A percentile compares a stretch with the other conserved stretches of the same genome.
Conservation (phyloP, 2,329 filamentous ascomycete species). For the Proliferodiscus dingleyae region DNA sequence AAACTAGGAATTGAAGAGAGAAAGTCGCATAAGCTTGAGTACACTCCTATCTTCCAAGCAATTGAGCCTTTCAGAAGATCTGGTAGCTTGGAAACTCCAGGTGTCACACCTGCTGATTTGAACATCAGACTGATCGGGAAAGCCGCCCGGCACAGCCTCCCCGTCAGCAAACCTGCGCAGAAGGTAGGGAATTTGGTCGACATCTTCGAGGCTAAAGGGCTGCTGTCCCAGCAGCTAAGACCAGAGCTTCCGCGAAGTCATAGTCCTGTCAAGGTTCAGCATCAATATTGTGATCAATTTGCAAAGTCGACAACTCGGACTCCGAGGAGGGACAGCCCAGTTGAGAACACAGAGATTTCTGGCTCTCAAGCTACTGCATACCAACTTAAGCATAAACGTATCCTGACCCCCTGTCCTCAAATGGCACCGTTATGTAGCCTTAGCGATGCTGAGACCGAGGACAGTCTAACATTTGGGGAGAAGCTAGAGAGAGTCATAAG, state of each 20-base stretch:
- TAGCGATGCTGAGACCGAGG: conserved; percentile 12
- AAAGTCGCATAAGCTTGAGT: background rate
- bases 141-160: conserved; percentile 7
- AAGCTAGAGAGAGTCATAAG: conserved; percentile 1
- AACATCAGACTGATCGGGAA: conserved; percentile 12
- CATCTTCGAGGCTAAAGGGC: conserved; percentile 19
- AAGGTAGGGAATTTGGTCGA: conserved; percentile 18
- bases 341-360: background rate
- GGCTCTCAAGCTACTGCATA: no score
- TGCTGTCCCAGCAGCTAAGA: conserved; percentile 11
- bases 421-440: no score
- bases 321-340: background rate
- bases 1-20: no score
- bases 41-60: background rate
- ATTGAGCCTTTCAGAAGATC: conserved; percentile 1
- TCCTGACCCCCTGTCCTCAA: no score
- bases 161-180: background rate
- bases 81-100: background rate
- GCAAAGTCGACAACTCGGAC: no score
- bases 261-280: background rate
- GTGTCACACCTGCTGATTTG: conserved; percentile 6
- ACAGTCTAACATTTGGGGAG: conserved; percentile 9
- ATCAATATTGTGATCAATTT: background rate
- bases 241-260: background rate
- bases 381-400: no score